A percentile compares a stretch with the other conserved stretches of the same genome.
phyloP scores from a whole-genome alignment of 2,329 filamentous ascomycete species.

The Lecanicillium sp. region DNA sequence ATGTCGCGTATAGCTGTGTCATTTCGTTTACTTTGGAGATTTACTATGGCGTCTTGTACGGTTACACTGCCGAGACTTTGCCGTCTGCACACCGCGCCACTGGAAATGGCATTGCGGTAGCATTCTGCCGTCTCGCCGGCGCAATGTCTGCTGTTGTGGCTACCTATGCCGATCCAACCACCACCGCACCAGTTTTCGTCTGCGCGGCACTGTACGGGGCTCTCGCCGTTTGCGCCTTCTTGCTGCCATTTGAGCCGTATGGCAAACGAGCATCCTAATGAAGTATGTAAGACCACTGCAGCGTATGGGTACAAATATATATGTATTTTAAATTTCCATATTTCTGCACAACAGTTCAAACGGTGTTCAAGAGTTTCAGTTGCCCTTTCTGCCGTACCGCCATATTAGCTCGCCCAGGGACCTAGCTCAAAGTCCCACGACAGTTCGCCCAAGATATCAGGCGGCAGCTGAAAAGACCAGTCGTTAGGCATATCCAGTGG shows the following conservation, averaged over 20 bases:
- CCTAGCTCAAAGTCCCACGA: slow-evolving; percentile 2
- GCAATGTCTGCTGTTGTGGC: slow-evolving; percentile 58
- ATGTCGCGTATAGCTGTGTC: slow-evolving; percentile 24
- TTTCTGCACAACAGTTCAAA: background rate
- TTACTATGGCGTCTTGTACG: slow-evolving; percentile 54
- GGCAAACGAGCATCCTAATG: slow-evolving; percentile 40
- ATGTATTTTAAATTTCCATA: background rate
- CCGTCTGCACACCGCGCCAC: slow-evolving; percentile 50
- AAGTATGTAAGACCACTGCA: background rate
- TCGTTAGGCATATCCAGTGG: background rate
- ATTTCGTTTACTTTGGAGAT: slow-evolving; percentile 40
- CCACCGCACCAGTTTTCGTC: slow-evolving; percentile 54
- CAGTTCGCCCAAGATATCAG: slow-evolving; percentile 1
- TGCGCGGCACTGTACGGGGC: slow-evolving; percentile 53
- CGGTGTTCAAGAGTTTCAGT: background rate
- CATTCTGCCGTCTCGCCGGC: slow-evolving; percentile 59
- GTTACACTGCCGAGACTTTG: slow-evolving; percentile 40
- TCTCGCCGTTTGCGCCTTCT: slow-evolving; percentile 48
- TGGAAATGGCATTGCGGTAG: slow-evolving; percentile 36
- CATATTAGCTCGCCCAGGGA: no score
- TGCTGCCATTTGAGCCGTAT: slow-evolving; percentile 54
- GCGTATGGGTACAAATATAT: background rate
- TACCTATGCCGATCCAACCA: slow-evolving; percentile 46
- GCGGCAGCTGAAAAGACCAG: slow-evolving; percentile 2
- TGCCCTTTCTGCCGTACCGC: no score